Base-by-base conservation (phyloP, 805 yeast genomes). In the Tanozyma kutaoensis region DNA sequence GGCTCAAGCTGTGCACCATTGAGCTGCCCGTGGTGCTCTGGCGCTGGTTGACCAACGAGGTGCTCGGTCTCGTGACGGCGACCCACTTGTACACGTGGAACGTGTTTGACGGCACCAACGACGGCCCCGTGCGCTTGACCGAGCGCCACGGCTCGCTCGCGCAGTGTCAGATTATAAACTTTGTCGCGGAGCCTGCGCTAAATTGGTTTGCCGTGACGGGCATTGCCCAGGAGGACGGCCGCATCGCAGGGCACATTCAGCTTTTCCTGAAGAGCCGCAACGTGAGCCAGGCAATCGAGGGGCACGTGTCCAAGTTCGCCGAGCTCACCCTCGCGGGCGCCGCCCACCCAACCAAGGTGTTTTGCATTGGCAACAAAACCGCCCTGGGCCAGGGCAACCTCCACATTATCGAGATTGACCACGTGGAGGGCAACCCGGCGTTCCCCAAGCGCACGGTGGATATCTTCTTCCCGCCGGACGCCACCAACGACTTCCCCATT, bases 121-220 rank as follows among this genome's bases (percentile, higher is more conserved):
- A 69, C 14, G 80, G 85, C n/a, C 99, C 99, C 16, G 62, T 63
- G 25, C 68, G 71, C 45, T 60, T 91, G 45, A 73, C 96, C 24
- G 76, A 76, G 33, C 76, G 95, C 55, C 95, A 91, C 55, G 75
- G 72, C 22, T 65, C 77, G 24, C 65, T 91, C 44, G 66, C 64
- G 49, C 76, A 75, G 42, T 71, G 82, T 40, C 98, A 91, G 59
- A 76, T 91, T 46, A 91, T 93, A 54, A 86, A 80, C 56, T 75
- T 91, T 46, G 82, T 77, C 22, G 75, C 85, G 35, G 93, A 84
- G 48, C 68, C 71, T 14, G 75, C 69, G 37, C 66, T 74, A 30
- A 78, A 80, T 44, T 91, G 99, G 99, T 77, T 84, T 52, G 95
- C 95, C 14, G 69, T 86, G 31, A 84, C 82, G 35, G 99, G 98